These are phyloP conservation scores for Tylopilus rubrobrunneus DNA, from an alignment of 768 basidiomycete genomes.

Conservation along the genomic window DNA sequence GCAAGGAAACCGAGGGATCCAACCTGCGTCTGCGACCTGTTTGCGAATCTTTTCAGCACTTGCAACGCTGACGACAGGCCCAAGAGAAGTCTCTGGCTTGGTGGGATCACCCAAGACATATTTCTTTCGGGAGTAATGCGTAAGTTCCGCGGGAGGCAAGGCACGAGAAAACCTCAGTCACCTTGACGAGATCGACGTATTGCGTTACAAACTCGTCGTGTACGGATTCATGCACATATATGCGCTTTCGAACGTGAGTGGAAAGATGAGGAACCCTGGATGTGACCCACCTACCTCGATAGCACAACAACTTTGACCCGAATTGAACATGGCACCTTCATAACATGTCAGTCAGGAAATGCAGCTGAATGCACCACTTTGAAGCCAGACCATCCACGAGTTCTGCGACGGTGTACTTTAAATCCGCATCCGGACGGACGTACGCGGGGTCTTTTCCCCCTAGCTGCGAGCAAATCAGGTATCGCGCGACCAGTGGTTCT, in stretches of 20 bases:
- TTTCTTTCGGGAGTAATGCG: constrained; percentile 36
- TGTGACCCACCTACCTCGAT: constrained; percentile 59
- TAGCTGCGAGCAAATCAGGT: constrained; percentile 47
- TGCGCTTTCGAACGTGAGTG: constrained; percentile 48
- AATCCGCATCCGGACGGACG: constrained; percentile 80
- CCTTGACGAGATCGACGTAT: constrained; percentile 74
- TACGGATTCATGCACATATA: constrained; percentile 86
- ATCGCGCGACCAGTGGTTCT: neutral
- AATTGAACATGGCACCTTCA: constrained; percentile 90
- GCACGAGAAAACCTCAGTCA: constrained; percentile 15
- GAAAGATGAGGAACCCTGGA: neutral
- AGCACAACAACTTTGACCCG: constrained; percentile 95
- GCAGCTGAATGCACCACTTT: neutral
- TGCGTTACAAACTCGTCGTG: constrained; percentile 77
- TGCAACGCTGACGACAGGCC: constrained; percentile 88
- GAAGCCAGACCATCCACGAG: constrained; percentile 76
- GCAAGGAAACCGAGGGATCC: constrained; percentile 12
- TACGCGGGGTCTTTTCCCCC: constrained; percentile 99
- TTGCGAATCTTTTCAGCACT: constrained; percentile 83
- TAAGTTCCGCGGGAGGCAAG: neutral
- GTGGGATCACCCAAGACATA: constrained; percentile 90
- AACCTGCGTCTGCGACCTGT: constrained; percentile 83
- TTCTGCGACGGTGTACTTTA: constrained; percentile 78
- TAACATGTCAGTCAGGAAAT: neutral
- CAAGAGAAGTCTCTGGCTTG: constrained; percentile 67